Evolutionary conservation across 768 basidiomycete genomes (phyloP).

Genomic region (Tulasnella sp.): DNA sequence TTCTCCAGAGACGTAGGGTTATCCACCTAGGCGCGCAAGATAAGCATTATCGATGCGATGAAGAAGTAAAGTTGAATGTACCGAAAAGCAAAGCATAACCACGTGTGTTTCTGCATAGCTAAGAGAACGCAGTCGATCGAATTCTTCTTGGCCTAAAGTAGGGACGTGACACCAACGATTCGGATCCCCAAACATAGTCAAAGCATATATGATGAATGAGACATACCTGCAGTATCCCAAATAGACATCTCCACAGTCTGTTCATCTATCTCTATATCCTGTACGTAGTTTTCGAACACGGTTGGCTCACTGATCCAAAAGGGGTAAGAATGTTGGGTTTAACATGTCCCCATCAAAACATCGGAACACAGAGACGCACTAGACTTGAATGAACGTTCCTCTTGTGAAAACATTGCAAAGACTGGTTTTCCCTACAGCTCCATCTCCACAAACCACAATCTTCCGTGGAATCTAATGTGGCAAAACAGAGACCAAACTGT

Average conservation of each 20-base stretch:
- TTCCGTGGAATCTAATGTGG: conserved; percentile 39
- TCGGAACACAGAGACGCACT: conserved; percentile 38
- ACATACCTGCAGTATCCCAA: conserved; percentile 93
- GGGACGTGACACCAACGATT: conserved; percentile 22
- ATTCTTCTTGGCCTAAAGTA: conserved; percentile 80
- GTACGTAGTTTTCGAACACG: conserved; percentile 96
- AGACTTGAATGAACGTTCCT: conserved; percentile 90
- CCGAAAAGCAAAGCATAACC: conserved; percentile 92
- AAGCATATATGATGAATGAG: not conserved
- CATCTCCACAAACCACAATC: conserved; percentile 90
- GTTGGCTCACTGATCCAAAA: conserved; percentile 59
- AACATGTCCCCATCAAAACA: not conserved
- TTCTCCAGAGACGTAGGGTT: conserved; percentile 93
- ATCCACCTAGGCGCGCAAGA: conserved; percentile 53
- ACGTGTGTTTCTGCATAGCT: conserved; percentile 96
- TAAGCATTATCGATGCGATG: not conserved
- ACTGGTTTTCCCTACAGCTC: conserved; percentile 83
- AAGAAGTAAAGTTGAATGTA: conserved; percentile 27
- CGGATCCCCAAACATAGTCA: not conserved
- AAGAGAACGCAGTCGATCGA: conserved; percentile 84
- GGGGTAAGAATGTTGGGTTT: conserved; percentile 2
- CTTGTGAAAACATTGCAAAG: conserved; percentile 77
- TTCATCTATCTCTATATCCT: conserved; percentile 77
- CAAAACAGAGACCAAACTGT: not conserved
- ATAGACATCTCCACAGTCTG: conserved; percentile 80